Conservation (phyloP, 1,284 basidiomycete genomes). For the Thecaphora thlaspeos region DNA sequence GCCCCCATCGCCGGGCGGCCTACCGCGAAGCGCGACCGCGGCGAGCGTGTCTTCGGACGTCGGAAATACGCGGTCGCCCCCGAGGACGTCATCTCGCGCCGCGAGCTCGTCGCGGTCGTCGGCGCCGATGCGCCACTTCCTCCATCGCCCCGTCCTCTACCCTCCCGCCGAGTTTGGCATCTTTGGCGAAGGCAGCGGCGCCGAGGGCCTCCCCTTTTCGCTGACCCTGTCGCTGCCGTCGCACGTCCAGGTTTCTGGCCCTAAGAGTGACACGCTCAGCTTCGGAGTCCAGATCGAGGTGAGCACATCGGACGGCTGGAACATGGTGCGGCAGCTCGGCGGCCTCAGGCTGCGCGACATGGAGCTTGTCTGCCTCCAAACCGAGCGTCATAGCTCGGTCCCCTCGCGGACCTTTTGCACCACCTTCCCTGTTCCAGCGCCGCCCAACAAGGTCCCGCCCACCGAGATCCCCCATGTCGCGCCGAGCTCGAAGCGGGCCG, state of each 20-base stretch:
- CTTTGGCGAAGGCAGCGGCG: conserved; percentile 22
- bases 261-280: conserved; percentile 44
- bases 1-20: conserved; percentile 20
- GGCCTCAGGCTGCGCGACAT: conserved; percentile 54
- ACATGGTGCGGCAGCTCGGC: conserved; percentile 35
- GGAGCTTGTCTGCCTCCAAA: conserved; percentile 55
- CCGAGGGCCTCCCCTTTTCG: conserved; percentile 43
- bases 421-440: conserved; percentile 44
- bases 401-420: conserved; percentile 53
- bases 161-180: conserved; percentile 41
- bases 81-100: conserved; percentile 25
- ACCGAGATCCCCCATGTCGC: conserved; percentile 36
- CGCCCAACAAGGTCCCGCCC: conserved; percentile 28
- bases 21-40: conserved; percentile 4
- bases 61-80: conserved; percentile 27
- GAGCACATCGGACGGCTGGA: conserved; percentile 43
- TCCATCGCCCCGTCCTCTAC: conserved; percentile 49
- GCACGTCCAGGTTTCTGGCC: conserved; percentile 45
- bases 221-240: conserved; percentile 54
- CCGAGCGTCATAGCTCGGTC: conserved; percentile 52
- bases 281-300: conserved; percentile 57
- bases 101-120: conserved; percentile 14
- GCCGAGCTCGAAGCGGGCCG: conserved; percentile 4
- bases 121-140: conserved; percentile 52
- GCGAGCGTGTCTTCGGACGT: conserved; percentile 6